Percentiles rank a stretch among this genome's conserved stretches.
phyloP scores from a whole-genome alignment of 176 grass and related monocot species.

The Oryza glumipatula region DNA sequence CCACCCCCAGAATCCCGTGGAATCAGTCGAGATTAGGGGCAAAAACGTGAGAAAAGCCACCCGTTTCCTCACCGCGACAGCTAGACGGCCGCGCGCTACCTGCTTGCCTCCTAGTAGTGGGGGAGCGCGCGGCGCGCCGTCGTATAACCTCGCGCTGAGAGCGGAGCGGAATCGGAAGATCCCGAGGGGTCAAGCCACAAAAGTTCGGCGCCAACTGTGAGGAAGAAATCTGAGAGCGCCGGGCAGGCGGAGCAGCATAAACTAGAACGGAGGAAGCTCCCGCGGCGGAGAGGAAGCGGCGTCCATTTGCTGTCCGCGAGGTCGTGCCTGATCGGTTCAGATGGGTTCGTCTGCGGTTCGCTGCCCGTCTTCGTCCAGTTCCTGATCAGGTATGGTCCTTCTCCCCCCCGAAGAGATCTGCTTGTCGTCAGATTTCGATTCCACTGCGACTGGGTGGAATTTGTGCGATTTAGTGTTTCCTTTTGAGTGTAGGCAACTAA shows the following conservation, averaged over 20 bases:
- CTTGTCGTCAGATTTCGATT: neutral
- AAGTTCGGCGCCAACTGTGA: neutral
- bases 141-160: neutral
- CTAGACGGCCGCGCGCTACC: slow-evolving; percentile 13
- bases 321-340: neutral
- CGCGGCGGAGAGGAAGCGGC: neutral
- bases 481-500: neutral
- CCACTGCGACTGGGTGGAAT: neutral
- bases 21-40: neutral
- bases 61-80: neutral
- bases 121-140: slow-evolving; percentile 26
- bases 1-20: neutral
- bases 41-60: neutral
- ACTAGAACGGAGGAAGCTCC: too few relatives aligned
- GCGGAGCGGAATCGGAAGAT: slow-evolving; percentile 34
- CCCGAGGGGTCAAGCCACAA: slow-evolving; percentile 28
- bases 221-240: slow-evolving; percentile 19
- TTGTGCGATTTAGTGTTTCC: neutral
- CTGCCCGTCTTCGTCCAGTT: slow-evolving; percentile 17
- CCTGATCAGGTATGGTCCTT: slow-evolving; percentile 42
- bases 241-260: too few relatives aligned
- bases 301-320: neutral
- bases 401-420: slow-evolving; percentile 15
- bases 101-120: neutral
- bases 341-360: neutral